Percentiles rank a stretch among this genome's conserved stretches.
These are phyloP conservation scores for Sordariomycetes sp. DNA, from an alignment of 2,329 filamentous ascomycete genomes.

Conservation along the genomic window DNA sequence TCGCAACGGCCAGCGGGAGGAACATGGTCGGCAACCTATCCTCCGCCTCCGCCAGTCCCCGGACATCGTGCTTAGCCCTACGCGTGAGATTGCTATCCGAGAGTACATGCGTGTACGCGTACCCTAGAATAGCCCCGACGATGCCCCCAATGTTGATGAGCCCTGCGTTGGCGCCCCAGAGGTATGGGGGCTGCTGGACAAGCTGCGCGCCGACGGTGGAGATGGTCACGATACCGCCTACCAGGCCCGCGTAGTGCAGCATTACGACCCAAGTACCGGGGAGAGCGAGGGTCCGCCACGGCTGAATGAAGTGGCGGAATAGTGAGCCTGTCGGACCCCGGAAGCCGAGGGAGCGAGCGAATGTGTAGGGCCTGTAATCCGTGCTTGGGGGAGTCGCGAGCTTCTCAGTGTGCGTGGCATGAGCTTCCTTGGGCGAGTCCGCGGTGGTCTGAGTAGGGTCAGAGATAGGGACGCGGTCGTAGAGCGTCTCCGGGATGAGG, in stretches of 20 bases:
- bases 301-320: conserved; percentile 50
- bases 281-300: conserved; percentile 71
- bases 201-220: conserved; percentile 71
- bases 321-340: conserved; percentile 69
- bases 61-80: conserved; percentile 58
- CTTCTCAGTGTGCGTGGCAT: conserved; percentile 31
- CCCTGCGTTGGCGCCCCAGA: conserved; percentile 72
- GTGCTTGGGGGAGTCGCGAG: conserved; percentile 42
- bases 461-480: conserved; percentile 8
- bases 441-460: neutral
- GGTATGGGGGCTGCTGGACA: conserved; percentile 68
- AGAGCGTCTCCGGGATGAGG: conserved; percentile 20
- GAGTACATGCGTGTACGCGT: conserved; percentile 57
- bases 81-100: conserved; percentile 58
- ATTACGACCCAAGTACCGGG: conserved; percentile 71
- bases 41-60: conserved; percentile 18
- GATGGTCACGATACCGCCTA: conserved; percentile 92
- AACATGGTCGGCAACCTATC: conserved; percentile 16
- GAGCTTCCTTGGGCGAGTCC: conserved; percentile 7
- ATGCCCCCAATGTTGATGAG: conserved; percentile 81
- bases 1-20: conserved; percentile 15
- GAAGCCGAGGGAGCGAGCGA: conserved; percentile 44
- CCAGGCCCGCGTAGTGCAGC: conserved; percentile 76
- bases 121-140: conserved; percentile 69
- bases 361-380: conserved; percentile 26